These are phyloP conservation scores for Hypomyces perniciosus DNA, from an alignment of 2,329 filamentous ascomycete species.

Conservation along the genomic window DNA sequence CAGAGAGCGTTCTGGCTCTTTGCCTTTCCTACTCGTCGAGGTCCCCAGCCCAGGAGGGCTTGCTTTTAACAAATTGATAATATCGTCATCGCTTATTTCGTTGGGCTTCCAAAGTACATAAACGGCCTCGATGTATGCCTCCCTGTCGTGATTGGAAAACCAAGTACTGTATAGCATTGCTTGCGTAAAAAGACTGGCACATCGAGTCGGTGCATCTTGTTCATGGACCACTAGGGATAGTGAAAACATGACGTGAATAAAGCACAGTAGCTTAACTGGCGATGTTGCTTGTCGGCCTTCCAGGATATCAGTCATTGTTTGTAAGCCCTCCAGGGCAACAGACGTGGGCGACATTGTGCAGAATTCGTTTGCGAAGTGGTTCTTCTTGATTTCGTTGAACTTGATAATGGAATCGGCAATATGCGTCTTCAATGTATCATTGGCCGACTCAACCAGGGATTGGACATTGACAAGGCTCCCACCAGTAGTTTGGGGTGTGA, in stretches of 20 bases:
- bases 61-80: slow-evolving; percentile 23
- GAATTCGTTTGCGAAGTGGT: slow-evolving; percentile 37
- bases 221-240: slow-evolving; percentile 43
- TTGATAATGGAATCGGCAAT: slow-evolving; percentile 40
- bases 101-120: slow-evolving; percentile 44
- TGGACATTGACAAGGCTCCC: slow-evolving; percentile 19
- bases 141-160: slow-evolving; percentile 32
- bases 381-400: slow-evolving; percentile 33
- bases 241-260: slow-evolving; percentile 47
- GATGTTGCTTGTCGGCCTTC: slow-evolving; percentile 31
- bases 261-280: slow-evolving; percentile 42
- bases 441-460: slow-evolving; percentile 37
- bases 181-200: slow-evolving; percentile 40
- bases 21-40: slow-evolving; percentile 35
- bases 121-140: slow-evolving; percentile 39
- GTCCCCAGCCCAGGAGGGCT: slow-evolving; percentile 14
- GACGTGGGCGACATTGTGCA: slow-evolving; percentile 31
- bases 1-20: slow-evolving; percentile 26
- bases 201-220: slow-evolving; percentile 31
- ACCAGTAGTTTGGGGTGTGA: slow-evolving; percentile 19
- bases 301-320: slow-evolving; percentile 35
- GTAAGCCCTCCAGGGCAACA: slow-evolving; percentile 38
- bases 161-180: slow-evolving; percentile 38
- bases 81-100: slow-evolving; percentile 24
- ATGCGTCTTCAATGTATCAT: slow-evolving; percentile 42